Evolutionary conservation across 495 filamentous ascomycete genomes (phyloP).

Genomic region (Talaromyces adpressus): DNA sequence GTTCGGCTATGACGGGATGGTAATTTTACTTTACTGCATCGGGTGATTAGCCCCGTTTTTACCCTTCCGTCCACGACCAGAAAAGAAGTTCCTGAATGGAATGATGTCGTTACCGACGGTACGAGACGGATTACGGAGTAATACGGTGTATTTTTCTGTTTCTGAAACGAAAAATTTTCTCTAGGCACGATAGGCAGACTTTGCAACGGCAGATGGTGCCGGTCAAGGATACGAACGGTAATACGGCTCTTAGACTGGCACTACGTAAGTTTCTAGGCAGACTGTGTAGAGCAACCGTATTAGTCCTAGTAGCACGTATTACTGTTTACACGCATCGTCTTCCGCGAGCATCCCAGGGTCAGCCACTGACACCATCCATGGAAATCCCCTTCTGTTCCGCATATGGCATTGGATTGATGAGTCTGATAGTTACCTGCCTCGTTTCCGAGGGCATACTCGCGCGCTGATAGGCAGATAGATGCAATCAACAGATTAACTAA

Average conservation of each 20-base stretch:
- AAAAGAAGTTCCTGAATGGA: neutral
- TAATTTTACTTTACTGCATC: constrained; percentile 4
- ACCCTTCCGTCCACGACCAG: neutral
- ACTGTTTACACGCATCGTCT: neutral
- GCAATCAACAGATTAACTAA: neutral
- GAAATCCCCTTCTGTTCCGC: neutral
- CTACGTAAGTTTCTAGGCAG: neutral
- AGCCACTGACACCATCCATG: constrained; percentile 9
- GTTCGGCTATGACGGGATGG: constrained; percentile 8
- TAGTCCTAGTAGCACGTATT: neutral
- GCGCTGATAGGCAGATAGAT: neutral
- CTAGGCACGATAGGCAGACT: neutral
- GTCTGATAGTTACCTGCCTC: neutral
- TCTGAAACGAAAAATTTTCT: neutral
- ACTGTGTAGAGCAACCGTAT: neutral
- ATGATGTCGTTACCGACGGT: neutral
- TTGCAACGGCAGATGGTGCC: neutral
- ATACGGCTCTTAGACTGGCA: neutral
- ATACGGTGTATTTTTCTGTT: neutral
- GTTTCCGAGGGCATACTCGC: neutral
- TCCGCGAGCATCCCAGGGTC: constrained; percentile 3
- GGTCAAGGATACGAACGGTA: neutral
- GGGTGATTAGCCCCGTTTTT: neutral
- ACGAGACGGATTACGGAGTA: neutral
- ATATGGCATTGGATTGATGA: neutral